Evolutionary conservation across 2,329 filamentous ascomycete genomes (phyloP).

Genomic region (Ploettnerulaceae sp.): DNA sequence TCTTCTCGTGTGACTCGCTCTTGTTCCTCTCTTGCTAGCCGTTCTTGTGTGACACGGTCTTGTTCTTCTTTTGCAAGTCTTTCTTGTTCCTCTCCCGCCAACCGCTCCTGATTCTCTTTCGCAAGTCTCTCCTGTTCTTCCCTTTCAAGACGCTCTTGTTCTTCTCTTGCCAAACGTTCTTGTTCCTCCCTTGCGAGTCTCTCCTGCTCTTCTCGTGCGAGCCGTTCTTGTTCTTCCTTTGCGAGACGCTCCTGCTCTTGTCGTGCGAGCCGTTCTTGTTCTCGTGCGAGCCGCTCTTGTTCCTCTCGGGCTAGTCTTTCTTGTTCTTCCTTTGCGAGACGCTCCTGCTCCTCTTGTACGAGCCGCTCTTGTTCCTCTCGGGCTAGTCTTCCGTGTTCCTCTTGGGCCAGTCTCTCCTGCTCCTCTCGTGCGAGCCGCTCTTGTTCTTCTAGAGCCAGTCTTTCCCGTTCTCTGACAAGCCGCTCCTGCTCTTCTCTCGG

Average conservation of each 20-base stretch:
- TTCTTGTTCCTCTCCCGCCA: conserved; percentile 6
- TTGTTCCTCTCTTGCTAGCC: too few relatives aligned
- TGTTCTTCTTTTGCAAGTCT: conserved; percentile 11
- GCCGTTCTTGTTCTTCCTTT: neutral
- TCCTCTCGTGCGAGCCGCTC: too few relatives aligned
- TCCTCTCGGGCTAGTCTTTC: too few relatives aligned
- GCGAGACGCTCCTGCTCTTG: neutral
- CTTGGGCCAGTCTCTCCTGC: too few relatives aligned
- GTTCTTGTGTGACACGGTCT: conserved; percentile 10
- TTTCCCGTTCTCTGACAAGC: neutral
- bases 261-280: too few relatives aligned
- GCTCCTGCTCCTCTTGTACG: too few relatives aligned
- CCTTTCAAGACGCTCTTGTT: neutral
- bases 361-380: too few relatives aligned
- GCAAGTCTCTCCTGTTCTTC: neutral
- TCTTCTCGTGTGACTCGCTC: too few relatives aligned
- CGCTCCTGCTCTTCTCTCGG: neutral
- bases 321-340: too few relatives aligned
- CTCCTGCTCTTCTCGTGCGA: conserved; percentile 3
- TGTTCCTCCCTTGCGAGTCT: conserved; percentile 1
- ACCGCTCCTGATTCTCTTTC: neutral
- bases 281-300: too few relatives aligned
- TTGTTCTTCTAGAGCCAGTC: neutral
- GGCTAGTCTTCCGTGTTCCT: too few relatives aligned
- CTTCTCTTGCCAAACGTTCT: conserved; percentile 1